Percentiles rank a stretch among this genome's conserved stretches.
Evolutionary conservation across 768 basidiomycete genomes (phyloP).

Genomic region (Gloeostereum incarnatum): DNA sequence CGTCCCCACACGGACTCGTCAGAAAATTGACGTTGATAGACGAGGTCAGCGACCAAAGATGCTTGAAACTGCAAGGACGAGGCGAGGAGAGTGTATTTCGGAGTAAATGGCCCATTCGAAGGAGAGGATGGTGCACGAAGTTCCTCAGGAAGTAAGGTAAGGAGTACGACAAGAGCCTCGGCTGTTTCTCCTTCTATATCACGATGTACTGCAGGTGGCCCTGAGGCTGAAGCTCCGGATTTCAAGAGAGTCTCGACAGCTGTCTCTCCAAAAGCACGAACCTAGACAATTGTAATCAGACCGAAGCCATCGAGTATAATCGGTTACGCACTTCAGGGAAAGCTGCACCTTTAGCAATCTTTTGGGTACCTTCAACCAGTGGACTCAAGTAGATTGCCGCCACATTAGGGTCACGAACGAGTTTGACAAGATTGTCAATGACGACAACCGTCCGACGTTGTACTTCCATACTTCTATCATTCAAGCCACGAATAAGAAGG

Average conservation of each 20-base stretch:
- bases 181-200: constrained; percentile 59
- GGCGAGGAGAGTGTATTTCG: constrained; percentile 49
- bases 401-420: constrained; percentile 84
- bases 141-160: constrained; percentile 48
- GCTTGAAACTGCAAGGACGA: constrained; percentile 64
- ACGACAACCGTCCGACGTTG: constrained; percentile 92
- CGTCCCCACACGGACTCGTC: constrained; percentile 56
- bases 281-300: constrained; percentile 25
- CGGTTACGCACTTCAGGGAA: constrained; percentile 75
- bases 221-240: constrained; percentile 74
- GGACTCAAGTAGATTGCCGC: constrained; percentile 84
- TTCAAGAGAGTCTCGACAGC: constrained; percentile 74
- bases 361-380: constrained; percentile 84
- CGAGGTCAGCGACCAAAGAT: constrained; percentile 68
- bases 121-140: constrained; percentile 28
- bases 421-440: constrained; percentile 93
- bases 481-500: constrained; percentile 81
- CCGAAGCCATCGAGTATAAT: constrained; percentile 9
- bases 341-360: constrained; percentile 83
- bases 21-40: constrained; percentile 45
- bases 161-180: constrained; percentile 44
- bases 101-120: constrained; percentile 42
- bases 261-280: constrained; percentile 85
- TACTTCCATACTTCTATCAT: constrained; percentile 94
- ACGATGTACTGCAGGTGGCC: constrained; percentile 59